Base-by-base conservation (phyloP, 2,329 filamentous ascomycete genomes). In the Penicillium sp. region DNA sequence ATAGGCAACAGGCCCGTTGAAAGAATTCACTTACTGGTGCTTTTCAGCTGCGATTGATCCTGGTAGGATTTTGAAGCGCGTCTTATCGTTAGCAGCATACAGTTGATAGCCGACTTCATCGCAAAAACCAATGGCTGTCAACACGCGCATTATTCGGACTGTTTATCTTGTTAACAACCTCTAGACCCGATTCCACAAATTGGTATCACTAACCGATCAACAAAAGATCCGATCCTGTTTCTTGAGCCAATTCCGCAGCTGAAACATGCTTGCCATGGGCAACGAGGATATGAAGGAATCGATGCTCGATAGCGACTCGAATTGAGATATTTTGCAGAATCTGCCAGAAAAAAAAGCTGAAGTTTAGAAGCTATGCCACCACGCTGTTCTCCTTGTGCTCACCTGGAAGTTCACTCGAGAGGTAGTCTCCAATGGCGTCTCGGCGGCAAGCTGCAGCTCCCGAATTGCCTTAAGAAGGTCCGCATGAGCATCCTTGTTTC, bases 71-170 rank as follows among this genome's bases (percentile, higher is more conserved):
- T 61, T 59, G 49, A 60, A 62, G 2, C 47, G 50, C 14, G 64
- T 65, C 11, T 48, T 54, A 3, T 59, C 59, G 11, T 66, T 66
- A 13, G 64, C 59, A 14, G 57, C 53, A 29, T 66, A 65, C 3
- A 54, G 59, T 37, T 66, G 58, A 27, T 59, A 54, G 3, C 44
- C 62, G 16, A 55, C 51, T 50, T 66, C 62, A 31, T 56, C 51
- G 26, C 56, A 60, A 1, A 60, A 52, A 4, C 61, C 61, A 55
- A 64, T 57, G 13, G 60, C 60, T 1, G 55, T 62, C 19, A 66
- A 35, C 5, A 62, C 54, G 5, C 63, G 63, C 57, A 66, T 65
- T 4, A 66, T 55, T 23, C 63, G 58, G 16, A 59, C 60, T 57
- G 19, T 26, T 5, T n/a, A 8, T 29, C 6, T 31, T 6, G 35